Conservation (phyloP, 1,139 yeast genomes). For the Kluyveromyces sp. region DNA sequence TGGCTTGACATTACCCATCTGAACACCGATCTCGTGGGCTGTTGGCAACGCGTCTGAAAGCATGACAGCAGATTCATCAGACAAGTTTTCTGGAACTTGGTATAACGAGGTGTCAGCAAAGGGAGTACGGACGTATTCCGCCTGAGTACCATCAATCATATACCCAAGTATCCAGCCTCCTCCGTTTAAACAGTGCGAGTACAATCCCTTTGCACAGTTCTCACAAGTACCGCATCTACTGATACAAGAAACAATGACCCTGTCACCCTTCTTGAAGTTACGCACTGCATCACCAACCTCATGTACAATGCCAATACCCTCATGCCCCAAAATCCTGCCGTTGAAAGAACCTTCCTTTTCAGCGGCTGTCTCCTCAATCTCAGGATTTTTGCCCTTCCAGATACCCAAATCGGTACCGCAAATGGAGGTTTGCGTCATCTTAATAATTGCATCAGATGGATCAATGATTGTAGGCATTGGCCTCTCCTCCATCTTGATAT, state of each 20-base stretch:
- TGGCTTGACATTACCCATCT: conserved; percentile 5
- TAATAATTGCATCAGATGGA: conserved; percentile 3
- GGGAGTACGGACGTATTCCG: conserved; percentile 4
- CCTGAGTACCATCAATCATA: conserved; percentile 5
- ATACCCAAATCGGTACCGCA: conserved; percentile 6
- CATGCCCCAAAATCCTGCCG: conserved; percentile 4
- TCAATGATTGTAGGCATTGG: conserved; percentile 1
- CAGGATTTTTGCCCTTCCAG: conserved; percentile 7
- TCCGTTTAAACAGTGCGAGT: conserved; percentile 4
- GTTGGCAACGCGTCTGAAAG: conserved; percentile 7
- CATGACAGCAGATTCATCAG: conserved; percentile 4
- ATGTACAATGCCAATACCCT: conserved; percentile 4
- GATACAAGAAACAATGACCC: conserved; percentile 5
- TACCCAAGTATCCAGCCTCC: conserved; percentile 6
- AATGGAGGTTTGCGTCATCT: conserved; percentile 5
- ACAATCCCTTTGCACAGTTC: conserved; percentile 2
- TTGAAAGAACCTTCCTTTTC: conserved; percentile 1
- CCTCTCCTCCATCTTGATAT: conserved; percentile 3
- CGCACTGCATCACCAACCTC: conserved; percentile 4
- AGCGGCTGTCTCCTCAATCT: conserved; percentile 2
- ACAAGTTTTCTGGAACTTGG: conserved; percentile 1
- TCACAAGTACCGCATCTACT: conserved; percentile 6
- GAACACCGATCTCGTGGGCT: conserved; percentile 6
- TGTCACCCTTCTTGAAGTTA: conserved; percentile 5
- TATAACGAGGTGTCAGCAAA: conserved; percentile 6